phyloP scores from a whole-genome alignment of 2,329 filamentous ascomycete species.

The Colletotrichum sp. region DNA sequence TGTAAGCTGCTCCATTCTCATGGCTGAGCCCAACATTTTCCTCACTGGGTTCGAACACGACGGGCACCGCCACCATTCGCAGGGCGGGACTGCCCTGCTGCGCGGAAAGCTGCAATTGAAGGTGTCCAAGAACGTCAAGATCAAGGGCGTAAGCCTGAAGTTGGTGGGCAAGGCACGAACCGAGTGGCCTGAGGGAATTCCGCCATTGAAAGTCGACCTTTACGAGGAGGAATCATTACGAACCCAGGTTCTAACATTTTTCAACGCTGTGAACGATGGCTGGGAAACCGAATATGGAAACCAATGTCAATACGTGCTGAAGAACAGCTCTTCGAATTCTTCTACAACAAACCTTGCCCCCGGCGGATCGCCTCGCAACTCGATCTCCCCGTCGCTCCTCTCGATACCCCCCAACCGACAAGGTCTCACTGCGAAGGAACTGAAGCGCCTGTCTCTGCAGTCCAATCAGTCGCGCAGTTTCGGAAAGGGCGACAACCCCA shows the following conservation, averaged over 20 bases:
- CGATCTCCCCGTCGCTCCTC: constrained; percentile 21
- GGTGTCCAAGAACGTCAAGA: constrained; percentile 87
- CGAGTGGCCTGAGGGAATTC: constrained; percentile 96
- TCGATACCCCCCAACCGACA: constrained; percentile 32
- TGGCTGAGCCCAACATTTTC: constrained; percentile 83
- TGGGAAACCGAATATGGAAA: constrained; percentile 69
- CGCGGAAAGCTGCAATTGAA: constrained; percentile 83
- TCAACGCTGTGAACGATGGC: constrained; percentile 74
- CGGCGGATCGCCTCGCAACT: constrained; percentile 15
- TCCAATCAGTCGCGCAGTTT: constrained; percentile 86
- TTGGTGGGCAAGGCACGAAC: constrained; percentile 86
- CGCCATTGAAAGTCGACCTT: constrained; percentile 82
- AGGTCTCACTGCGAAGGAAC: constrained; percentile 51
- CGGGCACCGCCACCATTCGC: constrained; percentile 52
- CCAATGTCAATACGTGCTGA: constrained; percentile 62
- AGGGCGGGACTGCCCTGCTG: constrained; percentile 80
- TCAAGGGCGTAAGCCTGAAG: constrained; percentile 88
- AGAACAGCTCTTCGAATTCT: constrained; percentile 38
- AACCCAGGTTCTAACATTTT: constrained; percentile 90
- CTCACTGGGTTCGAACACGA: constrained; percentile 80
- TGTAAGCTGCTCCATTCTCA: constrained; percentile 72
- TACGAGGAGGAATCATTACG: constrained; percentile 86
- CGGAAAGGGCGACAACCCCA: constrained; percentile 75
- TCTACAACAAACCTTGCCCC: constrained; percentile 33
- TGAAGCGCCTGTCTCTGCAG: constrained; percentile 76